A percentile compares a stretch with the other conserved stretches of the same genome.
phyloP scores from a whole-genome alignment of 1,284 basidiomycete species.

The Ustilago loliicola region DNA sequence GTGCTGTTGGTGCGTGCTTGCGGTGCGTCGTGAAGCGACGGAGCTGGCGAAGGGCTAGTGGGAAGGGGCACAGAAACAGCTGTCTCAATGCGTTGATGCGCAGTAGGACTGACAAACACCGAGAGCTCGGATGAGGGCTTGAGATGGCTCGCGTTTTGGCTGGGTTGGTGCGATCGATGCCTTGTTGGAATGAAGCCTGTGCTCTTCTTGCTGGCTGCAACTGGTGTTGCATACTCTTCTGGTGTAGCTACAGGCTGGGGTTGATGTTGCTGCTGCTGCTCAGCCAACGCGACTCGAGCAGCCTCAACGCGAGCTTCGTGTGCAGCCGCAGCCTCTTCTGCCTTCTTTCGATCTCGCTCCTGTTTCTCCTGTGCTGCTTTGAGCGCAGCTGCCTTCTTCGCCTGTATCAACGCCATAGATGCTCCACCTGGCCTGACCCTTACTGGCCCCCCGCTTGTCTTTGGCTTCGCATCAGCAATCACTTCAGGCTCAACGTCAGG shows the following conservation, averaged over 20 bases:
- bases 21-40: conserved; percentile 11
- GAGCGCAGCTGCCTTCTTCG: conserved; percentile 62
- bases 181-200: conserved; percentile 41
- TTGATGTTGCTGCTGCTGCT: conserved; percentile 23
- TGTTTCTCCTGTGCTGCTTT: conserved; percentile 52
- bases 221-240: conserved; percentile 36
- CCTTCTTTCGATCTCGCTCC: conserved; percentile 52
- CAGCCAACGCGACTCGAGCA: conserved; percentile 25
- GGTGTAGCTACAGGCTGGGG: neutral
- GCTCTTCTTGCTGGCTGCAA: conserved; percentile 25
- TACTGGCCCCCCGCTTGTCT: conserved; percentile 21
- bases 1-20: conserved; percentile 19
- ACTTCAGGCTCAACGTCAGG: conserved; percentile 31
- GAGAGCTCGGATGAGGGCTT: conserved; percentile 29
- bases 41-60: conserved; percentile 33
- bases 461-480: conserved; percentile 36
- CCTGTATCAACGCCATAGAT: conserved; percentile 63
- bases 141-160: conserved; percentile 3
- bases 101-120: conserved; percentile 35
- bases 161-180: conserved; percentile 21
- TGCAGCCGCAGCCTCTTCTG: conserved; percentile 46
- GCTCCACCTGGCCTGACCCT: conserved; percentile 50
- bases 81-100: conserved; percentile 38
- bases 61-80: conserved; percentile 42
- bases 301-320: conserved; percentile 45